phyloP scores from a whole-genome alignment of 306 rosid genomes.

The Oxytropis ochrocephala region DNA sequence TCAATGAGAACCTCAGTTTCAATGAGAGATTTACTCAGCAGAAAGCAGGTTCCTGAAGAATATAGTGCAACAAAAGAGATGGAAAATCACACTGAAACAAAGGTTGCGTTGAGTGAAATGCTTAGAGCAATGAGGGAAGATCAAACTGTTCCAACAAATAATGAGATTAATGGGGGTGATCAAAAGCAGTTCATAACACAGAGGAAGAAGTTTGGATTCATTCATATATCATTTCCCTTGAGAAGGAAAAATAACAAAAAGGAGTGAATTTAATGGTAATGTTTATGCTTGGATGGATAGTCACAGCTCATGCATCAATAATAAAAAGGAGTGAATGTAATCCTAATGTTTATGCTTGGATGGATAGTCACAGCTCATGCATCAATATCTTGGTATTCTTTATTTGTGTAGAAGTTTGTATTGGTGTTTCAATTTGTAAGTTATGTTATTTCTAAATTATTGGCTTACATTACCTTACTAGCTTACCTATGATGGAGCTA shows the following conservation, averaged over 20 bases:
- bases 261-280: slow-evolving; percentile 31
- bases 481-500: neutral
- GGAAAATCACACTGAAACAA: slow-evolving; percentile 40
- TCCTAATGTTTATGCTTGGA: slow-evolving; percentile 25
- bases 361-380: slow-evolving; percentile 6
- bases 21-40: slow-evolving; percentile 82
- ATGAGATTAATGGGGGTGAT: slow-evolving; percentile 46
- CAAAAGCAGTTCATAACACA: slow-evolving; percentile 47
- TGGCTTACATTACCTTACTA: neutral
- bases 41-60: slow-evolving; percentile 64
- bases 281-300: slow-evolving; percentile 21
- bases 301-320: neutral
- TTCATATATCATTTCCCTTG: slow-evolving; percentile 78
- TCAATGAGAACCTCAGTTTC: slow-evolving; percentile 53
- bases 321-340: slow-evolving; percentile 45
- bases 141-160: slow-evolving; percentile 40
- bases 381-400: slow-evolving; percentile 20
- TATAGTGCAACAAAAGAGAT: slow-evolving; percentile 34
- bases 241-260: slow-evolving; percentile 60
- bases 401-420: neutral
- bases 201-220: slow-evolving; percentile 86
- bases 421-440: slow-evolving; percentile 3
- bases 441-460: neutral
- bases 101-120: slow-evolving; percentile 92
- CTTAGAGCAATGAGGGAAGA: slow-evolving; percentile 74